Conservation (phyloP, 352 stramenopile species). For the Phytophthora pisi region DNA sequence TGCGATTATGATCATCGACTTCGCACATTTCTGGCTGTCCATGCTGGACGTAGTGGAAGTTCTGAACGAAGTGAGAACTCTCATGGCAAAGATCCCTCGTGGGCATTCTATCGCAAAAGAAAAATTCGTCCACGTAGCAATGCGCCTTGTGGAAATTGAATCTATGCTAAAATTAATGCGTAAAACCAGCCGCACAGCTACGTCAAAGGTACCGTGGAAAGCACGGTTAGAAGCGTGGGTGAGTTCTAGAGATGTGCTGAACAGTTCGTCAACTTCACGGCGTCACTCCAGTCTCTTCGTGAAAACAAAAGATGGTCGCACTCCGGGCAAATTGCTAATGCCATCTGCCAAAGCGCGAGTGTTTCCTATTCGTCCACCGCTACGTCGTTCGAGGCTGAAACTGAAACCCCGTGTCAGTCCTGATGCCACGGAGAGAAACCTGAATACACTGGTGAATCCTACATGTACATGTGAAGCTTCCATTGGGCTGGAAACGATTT, state of each 20-base stretch:
- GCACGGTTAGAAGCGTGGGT: slow-evolving; percentile 16
- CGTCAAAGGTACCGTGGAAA: slow-evolving; percentile 1
- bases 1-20: slow-evolving; percentile 4
- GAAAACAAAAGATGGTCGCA: neutral
- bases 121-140: slow-evolving; percentile 20
- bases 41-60: slow-evolving; percentile 3
- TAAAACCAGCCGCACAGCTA: neutral
- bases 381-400: neutral
- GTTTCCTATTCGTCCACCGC: slow-evolving; percentile 13
- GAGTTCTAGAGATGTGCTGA: slow-evolving; percentile 3
- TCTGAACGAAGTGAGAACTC: neutral
- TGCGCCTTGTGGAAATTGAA: slow-evolving; percentile 15
- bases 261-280: neutral
- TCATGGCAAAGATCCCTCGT: slow-evolving; percentile 16
- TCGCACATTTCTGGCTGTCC: slow-evolving; percentile 4
- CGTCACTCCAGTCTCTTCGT: neutral
- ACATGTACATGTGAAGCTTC: neutral
- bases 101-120: slow-evolving; percentile 5
- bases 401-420: neutral
- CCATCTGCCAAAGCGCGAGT: slow-evolving; percentile 8
- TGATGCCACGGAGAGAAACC: neutral
- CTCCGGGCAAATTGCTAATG: neutral
- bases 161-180: neutral
- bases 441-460: neutral
- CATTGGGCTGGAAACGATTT: slow-evolving; percentile 19